phyloP scores from a whole-genome alignment of 179 eudicot species.

The Vitellaria paradoxa region DNA sequence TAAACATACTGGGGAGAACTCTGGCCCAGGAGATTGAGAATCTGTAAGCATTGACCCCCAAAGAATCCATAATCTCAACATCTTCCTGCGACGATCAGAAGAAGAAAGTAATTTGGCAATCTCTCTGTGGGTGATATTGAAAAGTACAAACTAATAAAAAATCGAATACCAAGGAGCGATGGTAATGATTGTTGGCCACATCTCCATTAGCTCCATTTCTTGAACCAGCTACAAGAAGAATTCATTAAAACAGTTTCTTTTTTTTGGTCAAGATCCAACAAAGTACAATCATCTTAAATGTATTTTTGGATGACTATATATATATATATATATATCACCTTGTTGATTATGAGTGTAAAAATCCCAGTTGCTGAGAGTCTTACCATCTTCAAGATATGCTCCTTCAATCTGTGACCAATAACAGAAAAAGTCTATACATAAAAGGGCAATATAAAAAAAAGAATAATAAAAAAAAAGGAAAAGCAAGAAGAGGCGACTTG shows the following conservation, averaged over 20 bases:
- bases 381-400: slow-evolving; percentile 70
- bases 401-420: slow-evolving; percentile 60
- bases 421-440: too few relatives aligned
- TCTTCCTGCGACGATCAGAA: slow-evolving; percentile 54
- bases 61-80: slow-evolving; percentile 52
- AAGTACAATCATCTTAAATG: background rate
- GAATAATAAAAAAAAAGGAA: background rate
- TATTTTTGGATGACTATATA: background rate
- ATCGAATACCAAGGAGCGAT: slow-evolving; percentile 54
- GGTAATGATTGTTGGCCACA: slow-evolving; percentile 78
- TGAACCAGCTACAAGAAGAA: slow-evolving; percentile 29
- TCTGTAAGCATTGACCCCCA: slow-evolving; percentile 76
- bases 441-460: background rate
- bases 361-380: slow-evolving; percentile 78
- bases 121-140: background rate
- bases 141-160: background rate
- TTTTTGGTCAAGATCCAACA: background rate
- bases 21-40: slow-evolving; percentile 88
- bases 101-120: background rate
- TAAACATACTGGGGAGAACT: slow-evolving; percentile 57
- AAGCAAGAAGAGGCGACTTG: background rate
- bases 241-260: background rate
- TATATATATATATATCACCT: too few relatives aligned
- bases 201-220: slow-evolving; percentile 58
- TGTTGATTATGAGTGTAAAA: slow-evolving; percentile 36